Conservation (phyloP, 148 eudicot species). For the Nepenthes mirabilis region DNA sequence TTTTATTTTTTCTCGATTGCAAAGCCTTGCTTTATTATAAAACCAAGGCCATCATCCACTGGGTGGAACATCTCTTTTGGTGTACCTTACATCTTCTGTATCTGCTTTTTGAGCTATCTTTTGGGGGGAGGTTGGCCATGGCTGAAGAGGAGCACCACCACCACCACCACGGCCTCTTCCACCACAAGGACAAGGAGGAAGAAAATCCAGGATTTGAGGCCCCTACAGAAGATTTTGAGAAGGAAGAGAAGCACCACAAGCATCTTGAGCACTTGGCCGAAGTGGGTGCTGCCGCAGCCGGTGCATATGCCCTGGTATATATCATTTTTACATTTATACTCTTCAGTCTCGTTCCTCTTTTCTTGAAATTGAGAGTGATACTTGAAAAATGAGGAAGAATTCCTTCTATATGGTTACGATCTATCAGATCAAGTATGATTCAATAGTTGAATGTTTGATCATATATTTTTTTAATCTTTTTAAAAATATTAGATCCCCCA, state of each 20-base stretch:
- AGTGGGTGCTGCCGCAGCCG: conserved; percentile 11
- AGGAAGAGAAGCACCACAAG: neutral
- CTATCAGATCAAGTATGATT: no score
- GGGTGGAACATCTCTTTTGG: no score
- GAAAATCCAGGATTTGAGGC: neutral
- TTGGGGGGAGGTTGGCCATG: neutral
- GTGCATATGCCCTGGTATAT: conserved; percentile 17
- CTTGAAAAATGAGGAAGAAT: neutral
- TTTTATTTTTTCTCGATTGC: no score
- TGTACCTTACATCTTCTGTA: no score
- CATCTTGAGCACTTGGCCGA: conserved; percentile 13
- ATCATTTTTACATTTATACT: neutral
- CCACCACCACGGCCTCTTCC: neutral
- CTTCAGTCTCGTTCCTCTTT: neutral
- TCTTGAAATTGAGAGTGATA: neutral
- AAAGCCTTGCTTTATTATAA: no score
- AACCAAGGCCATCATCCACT: no score
- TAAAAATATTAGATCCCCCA: no score
- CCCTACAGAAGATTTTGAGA: neutral
- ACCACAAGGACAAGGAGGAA: neutral
- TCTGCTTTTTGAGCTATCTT: no score
- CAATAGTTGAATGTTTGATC: no score
- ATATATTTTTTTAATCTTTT: no score
- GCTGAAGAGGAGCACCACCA: neutral
- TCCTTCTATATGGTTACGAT: no score